These are phyloP conservation scores for Penicillium pancosmium DNA, from an alignment of 495 filamentous ascomycete species.

Conservation along the genomic window DNA sequence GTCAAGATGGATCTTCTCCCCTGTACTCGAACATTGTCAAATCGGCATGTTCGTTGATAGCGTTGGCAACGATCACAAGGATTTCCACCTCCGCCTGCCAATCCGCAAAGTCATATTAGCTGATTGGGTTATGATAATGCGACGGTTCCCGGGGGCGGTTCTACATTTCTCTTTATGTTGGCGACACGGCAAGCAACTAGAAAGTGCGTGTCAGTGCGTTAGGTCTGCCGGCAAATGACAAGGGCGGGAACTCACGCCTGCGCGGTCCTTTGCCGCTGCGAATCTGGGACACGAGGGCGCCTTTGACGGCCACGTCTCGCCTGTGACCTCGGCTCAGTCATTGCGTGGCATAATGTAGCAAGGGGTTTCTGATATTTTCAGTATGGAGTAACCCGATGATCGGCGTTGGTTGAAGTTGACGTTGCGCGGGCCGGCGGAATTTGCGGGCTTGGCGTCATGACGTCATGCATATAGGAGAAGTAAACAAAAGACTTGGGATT, in stretches of 20 bases:
- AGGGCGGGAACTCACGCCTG: slow-evolving; percentile 7
- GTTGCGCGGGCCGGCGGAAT: background rate
- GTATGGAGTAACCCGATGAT: background rate
- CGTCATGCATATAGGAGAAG: background rate
- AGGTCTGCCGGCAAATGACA: background rate
- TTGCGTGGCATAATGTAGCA: background rate
- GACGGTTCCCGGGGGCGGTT: background rate
- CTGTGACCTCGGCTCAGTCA: slow-evolving; percentile 11
- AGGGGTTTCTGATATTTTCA: background rate
- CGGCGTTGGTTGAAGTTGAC: background rate
- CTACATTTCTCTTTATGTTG: background rate
- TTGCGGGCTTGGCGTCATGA: background rate
- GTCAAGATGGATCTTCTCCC: background rate
- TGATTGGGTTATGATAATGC: background rate
- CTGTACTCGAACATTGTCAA: background rate
- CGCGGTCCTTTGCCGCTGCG: slow-evolving; percentile 11
- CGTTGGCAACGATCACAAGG: slow-evolving; percentile 21
- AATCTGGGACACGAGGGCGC: slow-evolving; percentile 14
- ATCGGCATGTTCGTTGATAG: slow-evolving; percentile 20
- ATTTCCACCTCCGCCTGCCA: slow-evolving; percentile 19
- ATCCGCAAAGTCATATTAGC: background rate
- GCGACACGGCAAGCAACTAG: background rate
- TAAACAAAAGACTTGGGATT: background rate
- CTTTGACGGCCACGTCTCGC: slow-evolving; percentile 10
- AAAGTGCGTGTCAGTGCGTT: background rate